phyloP scores from a whole-genome alignment of 2,329 filamentous ascomycete species.

The Fusarium albosuccineum region DNA sequence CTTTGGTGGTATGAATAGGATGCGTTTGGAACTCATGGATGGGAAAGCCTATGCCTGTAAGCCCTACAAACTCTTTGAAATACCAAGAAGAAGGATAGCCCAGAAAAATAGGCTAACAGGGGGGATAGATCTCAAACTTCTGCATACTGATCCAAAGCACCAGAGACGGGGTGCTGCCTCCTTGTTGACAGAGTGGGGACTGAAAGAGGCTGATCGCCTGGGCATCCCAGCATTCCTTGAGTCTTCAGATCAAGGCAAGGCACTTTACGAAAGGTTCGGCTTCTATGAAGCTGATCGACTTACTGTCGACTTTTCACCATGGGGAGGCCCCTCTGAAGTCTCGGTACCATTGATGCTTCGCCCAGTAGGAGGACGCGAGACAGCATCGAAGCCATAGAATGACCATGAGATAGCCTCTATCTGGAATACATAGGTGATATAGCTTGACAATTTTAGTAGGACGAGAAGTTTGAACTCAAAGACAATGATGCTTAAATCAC shows the following conservation, averaged over 20 bases:
- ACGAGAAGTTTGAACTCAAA: no score
- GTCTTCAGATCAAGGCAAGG: conserved; percentile 49
- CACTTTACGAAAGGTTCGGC: conserved; percentile 53
- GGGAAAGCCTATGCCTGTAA: conserved; percentile 53
- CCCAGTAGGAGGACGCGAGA: conserved; percentile 4
- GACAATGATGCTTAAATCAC: no score
- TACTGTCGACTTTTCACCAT: conserved; percentile 46
- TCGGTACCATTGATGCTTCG: conserved; percentile 45
- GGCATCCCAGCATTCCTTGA: conserved; percentile 55
- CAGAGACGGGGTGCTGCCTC: conserved; percentile 53
- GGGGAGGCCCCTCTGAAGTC: conserved; percentile 44
- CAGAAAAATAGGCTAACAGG: not conserved
- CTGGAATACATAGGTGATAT: no score
- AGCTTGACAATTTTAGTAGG: no score
- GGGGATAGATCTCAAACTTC: conserved; percentile 52
- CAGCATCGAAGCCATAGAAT: not conserved
- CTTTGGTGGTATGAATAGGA: conserved; percentile 48
- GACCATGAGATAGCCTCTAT: not conserved
- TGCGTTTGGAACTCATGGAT: conserved; percentile 48
- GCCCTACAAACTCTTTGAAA: conserved; percentile 21
- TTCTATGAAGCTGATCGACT: conserved; percentile 50
- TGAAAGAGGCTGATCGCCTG: conserved; percentile 53
- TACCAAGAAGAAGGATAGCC: not conserved
- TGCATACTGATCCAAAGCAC: conserved; percentile 55
- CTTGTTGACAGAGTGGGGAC: conserved; percentile 52